phyloP scores from a whole-genome alignment of 805 yeast species.

The Metschnikowia picachoensis region DNA sequence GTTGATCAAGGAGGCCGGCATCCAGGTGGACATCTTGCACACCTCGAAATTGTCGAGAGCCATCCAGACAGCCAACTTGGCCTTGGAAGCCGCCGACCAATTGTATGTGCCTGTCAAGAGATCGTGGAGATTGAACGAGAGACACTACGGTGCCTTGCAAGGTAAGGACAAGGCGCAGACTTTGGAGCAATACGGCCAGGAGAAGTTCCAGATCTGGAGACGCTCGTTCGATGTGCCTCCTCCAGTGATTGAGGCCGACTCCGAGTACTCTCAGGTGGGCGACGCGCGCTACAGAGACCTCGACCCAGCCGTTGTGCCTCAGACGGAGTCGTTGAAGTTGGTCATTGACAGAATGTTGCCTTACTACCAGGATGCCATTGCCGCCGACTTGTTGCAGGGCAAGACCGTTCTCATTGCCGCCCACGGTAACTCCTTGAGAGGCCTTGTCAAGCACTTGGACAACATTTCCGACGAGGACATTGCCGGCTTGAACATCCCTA shows the following conservation, averaged over 20 bases:
- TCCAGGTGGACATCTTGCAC: constrained; percentile 82
- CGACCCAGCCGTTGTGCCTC: constrained; percentile 85
- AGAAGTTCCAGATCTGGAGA: constrained; percentile 95
- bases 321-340: constrained; percentile 89
- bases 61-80: constrained; percentile 95
- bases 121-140: constrained; percentile 97
- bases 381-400: constrained; percentile 76
- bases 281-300: constrained; percentile 82
- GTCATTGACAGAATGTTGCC: constrained; percentile 96
- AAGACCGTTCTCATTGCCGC: constrained; percentile 94
- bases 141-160: constrained; percentile 98
- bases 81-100: constrained; percentile 83
- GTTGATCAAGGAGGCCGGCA: constrained; percentile 79
- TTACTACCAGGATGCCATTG: constrained; percentile 91
- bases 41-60: constrained; percentile 93
- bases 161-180: constrained; percentile 98
- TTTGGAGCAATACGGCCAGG: constrained; percentile 81
- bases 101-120: constrained; percentile 88
- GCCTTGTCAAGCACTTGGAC: constrained; percentile 92
- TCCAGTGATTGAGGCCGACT: constrained; percentile 74
- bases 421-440: constrained; percentile 98
- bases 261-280: constrained; percentile 78
- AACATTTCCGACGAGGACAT: constrained; percentile 87
- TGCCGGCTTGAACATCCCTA: constrained; percentile 94
- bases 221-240: constrained; percentile 97